Base-by-base conservation (phyloP, 768 basidiomycete species). In the Xerocomus brunneocitrinus region DNA sequence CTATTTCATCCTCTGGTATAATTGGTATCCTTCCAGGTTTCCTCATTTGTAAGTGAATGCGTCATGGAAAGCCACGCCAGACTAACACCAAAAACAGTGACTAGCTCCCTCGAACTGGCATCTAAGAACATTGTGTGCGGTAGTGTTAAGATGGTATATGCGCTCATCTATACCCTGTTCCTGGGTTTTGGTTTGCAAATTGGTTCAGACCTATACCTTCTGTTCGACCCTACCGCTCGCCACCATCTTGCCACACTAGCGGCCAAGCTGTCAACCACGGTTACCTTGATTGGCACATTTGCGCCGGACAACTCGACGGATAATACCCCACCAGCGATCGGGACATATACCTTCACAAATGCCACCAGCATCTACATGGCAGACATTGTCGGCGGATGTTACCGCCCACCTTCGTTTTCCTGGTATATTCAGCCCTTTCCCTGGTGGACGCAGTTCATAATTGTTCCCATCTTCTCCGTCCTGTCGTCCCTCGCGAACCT, bases 1-100 rank as follows among this genome's bases (percentile, higher is more conserved):
- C 94, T 3, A 87, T 95, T 54, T 93, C 93, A 1, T 92, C 90
- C 8, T 79, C 91, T 47, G 85, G 84, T 25, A 89, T 95, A 51
- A 89, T 95, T 31, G 84, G 89, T 35, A 92, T 95, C 55, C 78
- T 95, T 42, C 92, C 92, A n/a, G 92, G 90, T 1, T 94, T 87
- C 69, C 77, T 91, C 47, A 89, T 91, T 54, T 67, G 89, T 89
- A 65, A 54, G 85, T 72, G 10, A 32, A 40, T 42, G 38, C 8
- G 13, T 40, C 34, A 32, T 34, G 28, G 49, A 38, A 34, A 48
- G 28, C 30, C 9, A 19, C 28, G 25, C 34, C 41, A 46, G 30
- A 34, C 48, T 53, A 40, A 60, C 52, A 16, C 60, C 54, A 13
- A 19, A 60, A 52, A 73, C 32, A 80, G 90, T 92, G 61, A 90